Conservation (phyloP, 164 flowering plant genomes). For the Malania oleifera region DNA sequence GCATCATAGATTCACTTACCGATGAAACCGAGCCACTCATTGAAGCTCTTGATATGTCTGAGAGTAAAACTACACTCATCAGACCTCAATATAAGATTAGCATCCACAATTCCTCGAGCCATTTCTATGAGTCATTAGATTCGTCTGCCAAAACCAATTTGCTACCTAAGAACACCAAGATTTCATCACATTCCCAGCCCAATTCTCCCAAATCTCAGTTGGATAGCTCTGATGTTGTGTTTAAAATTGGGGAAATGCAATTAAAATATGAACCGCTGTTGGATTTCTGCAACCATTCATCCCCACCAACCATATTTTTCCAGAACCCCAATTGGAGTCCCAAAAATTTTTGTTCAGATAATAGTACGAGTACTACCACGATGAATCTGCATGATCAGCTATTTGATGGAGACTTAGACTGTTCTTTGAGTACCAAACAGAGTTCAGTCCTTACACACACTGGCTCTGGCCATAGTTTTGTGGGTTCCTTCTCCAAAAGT, state of each 20-base stretch:
- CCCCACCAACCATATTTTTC: background rate
- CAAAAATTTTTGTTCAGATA: background rate
- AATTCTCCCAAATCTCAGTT: background rate
- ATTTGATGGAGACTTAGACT: background rate
- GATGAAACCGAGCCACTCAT: slow-evolving; percentile 9
- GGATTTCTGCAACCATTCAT: background rate
- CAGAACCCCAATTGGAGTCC: background rate
- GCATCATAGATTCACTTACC: slow-evolving; percentile 21
- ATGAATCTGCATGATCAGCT: background rate
- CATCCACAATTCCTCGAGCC: slow-evolving; percentile 4
- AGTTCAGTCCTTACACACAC: slow-evolving; percentile 16
- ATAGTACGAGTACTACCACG: background rate
- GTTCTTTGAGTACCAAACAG: slow-evolving; percentile 8
- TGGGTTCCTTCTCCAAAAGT: slow-evolving; percentile 5
- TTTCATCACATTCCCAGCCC: slow-evolving; percentile 2
- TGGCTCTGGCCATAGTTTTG: slow-evolving; percentile 5
- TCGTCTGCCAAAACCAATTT: slow-evolving; percentile 15
- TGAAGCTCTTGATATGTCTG: slow-evolving; percentile 3
- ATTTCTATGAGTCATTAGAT: background rate
- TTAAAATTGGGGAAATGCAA: slow-evolving; percentile 4
- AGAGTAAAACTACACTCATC: slow-evolving; percentile 19
- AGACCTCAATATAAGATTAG: slow-evolving; percentile 16
- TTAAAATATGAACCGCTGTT: background rate
- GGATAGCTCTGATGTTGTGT: slow-evolving; percentile 1
- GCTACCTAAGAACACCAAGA: slow-evolving; percentile 16